Percentiles rank a stretch among this genome's conserved stretches.
Conservation (phyloP, 768 basidiomycete genomes). For the Sporobolomyces roseus region DNA sequence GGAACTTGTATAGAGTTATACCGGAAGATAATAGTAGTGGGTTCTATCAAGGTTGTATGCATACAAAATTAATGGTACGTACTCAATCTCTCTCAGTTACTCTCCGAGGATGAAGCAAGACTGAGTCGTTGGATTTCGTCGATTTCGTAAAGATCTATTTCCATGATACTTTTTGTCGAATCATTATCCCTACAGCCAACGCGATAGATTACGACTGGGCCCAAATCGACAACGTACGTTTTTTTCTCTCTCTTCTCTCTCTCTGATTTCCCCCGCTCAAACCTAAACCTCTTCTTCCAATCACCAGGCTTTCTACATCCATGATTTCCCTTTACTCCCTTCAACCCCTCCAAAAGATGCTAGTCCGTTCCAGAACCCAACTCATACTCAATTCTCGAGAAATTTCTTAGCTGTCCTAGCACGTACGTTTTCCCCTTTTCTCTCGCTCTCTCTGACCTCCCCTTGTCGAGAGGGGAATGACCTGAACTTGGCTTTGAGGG, state of each 20-base stretch:
- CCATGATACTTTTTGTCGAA: conserved; percentile 21
- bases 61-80: conserved; percentile 19
- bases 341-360: not conserved
- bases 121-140: not conserved
- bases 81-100: not conserved
- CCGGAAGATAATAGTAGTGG: not conserved
- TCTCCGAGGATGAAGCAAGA: not conserved
- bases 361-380: conserved; percentile 25
- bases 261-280: not conserved
- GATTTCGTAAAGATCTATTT: conserved; percentile 20
- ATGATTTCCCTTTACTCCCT: conserved; percentile 30
- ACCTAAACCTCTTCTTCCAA: not conserved
- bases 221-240: conserved; percentile 28
- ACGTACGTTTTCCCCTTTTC: not conserved
- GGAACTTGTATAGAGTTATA: conserved; percentile 2
- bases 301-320: conserved; percentile 33
- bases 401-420: conserved; percentile 10
- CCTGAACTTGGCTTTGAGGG: too few species aligned
- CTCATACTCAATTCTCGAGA: conserved; percentile 16
- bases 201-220: conserved; percentile 29
- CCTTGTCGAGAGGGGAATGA: too few species aligned
- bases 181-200: conserved; percentile 39
- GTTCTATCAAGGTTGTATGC: conserved; percentile 16
- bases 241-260: not conserved
- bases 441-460: too few species aligned